Base-by-base conservation (phyloP, 129 eudicot species). In the Flaveria robusta region DNA sequence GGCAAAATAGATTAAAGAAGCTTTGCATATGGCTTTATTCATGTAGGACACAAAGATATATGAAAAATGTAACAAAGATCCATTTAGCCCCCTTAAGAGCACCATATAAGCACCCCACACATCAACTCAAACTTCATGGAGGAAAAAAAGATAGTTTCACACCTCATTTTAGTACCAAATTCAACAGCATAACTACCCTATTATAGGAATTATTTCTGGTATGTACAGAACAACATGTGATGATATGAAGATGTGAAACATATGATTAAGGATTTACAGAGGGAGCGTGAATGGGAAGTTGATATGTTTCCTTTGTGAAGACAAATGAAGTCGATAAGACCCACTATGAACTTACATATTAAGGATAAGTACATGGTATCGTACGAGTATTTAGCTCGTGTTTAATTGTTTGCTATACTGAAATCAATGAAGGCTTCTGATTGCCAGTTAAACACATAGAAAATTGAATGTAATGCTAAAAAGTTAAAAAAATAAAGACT, bases 31-130 rank as follows among this genome's bases (percentile, higher is more conserved):
- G 79, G 26, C 45, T 52, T 80, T 42, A 55, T 68, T 60, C 10
- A 75, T 79, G 86, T 59, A 78, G 88, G 82, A 74, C 81, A 81
- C 52, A 68, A 66, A 60, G 47, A 56, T 43, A 78, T 58, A 50
- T 63, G 66, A 78, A 65, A 27, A 65, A 79, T 13, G 67, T 71
- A 83, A 79, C 70, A 65, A 66, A 71, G 88, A 70, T 74, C 71
- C 65, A 69, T 74, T 74, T 78, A 74, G 77, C 70, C 29, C 71
- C 83, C 80, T 81, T 20, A 56, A 34, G 43, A 42, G 45, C 68
- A 71, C 58, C 75, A 68, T 75, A 81, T 31, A 52, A 55, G 56
- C 80, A 75, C 78, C 67, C 85, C 81, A 81, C 81, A 81, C 15
- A 72, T 85, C 83, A 81, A 77, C 60, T 55, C 64, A 84, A 27